Evolutionary conservation across 2,329 filamentous ascomycete species (phyloP).

Genomic region (Phaeomoniella chlamydospora): DNA sequence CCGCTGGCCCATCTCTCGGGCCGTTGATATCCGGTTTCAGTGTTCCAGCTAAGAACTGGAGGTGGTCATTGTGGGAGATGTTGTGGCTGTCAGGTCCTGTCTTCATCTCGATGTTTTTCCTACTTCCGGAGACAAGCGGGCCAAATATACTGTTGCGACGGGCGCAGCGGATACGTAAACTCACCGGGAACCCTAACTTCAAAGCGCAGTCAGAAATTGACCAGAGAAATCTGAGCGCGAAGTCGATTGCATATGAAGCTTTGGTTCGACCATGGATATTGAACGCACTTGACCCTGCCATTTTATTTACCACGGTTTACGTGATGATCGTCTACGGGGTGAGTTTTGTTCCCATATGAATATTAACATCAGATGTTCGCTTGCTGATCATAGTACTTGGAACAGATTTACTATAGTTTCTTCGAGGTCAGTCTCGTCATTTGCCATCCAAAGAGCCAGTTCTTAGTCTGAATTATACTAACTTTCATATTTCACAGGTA

Average conservation of each 20-base stretch:
- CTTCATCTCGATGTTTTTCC: slow-evolving; percentile 45
- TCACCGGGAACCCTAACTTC: slow-evolving; percentile 42
- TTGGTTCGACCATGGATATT: slow-evolving; percentile 49
- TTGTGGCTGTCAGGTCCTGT: slow-evolving; percentile 46
- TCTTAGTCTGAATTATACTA: no score
- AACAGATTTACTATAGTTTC: no score
- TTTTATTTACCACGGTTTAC: slow-evolving; percentile 48
- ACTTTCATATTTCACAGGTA: no score
- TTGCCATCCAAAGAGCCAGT: no score
- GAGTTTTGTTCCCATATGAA: neutral
- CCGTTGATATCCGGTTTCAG: slow-evolving; percentile 47
- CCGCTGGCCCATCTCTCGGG: slow-evolving; percentile 39
- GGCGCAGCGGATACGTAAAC: slow-evolving; percentile 44
- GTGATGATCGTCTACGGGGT: slow-evolving; percentile 42
- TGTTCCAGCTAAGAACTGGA: slow-evolving; percentile 42
- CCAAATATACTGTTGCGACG: slow-evolving; percentile 47
- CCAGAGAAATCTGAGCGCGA: slow-evolving; percentile 36
- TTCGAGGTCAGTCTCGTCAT: no score
- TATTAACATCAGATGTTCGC: no score
- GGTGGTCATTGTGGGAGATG: slow-evolving; percentile 46
- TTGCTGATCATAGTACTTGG: no score
- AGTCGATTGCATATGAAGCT: slow-evolving; percentile 34
- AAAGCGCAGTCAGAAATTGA: slow-evolving; percentile 51
- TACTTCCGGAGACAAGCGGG: slow-evolving; percentile 49
- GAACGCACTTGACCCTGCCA: slow-evolving; percentile 45